phyloP scores from a whole-genome alignment of 164 flowering plant genomes.

The Buxus sempervirens region DNA sequence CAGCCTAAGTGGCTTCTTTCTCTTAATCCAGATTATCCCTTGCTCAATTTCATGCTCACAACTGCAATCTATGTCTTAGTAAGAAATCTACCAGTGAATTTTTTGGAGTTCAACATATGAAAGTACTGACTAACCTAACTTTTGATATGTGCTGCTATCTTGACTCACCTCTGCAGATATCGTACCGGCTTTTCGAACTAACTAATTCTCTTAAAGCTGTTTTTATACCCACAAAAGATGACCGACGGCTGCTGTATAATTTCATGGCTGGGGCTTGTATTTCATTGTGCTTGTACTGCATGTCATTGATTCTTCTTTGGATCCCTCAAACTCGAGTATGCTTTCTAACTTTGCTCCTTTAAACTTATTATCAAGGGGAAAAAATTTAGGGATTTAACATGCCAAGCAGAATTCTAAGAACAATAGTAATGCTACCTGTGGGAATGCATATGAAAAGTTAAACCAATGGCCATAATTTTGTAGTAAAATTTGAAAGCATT shows the following conservation, averaged over 20 bases:
- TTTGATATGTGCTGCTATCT: not conserved
- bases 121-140: not conserved
- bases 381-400: no score
- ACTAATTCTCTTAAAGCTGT: constrained; percentile 70
- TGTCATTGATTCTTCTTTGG: constrained; percentile 66
- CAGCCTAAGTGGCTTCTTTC: constrained; percentile 97
- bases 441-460: no score
- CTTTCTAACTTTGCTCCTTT: not conserved
- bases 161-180: constrained; percentile 50
- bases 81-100: constrained; percentile 16
- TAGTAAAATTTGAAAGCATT: not conserved
- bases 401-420: not conserved
- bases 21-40: constrained; percentile 74
- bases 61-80: constrained; percentile 83
- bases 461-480: not conserved
- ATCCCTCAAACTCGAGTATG: constrained; percentile 53
- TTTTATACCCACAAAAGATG: constrained; percentile 77
- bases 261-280: constrained; percentile 60
- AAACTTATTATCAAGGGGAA: not conserved
- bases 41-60: constrained; percentile 93
- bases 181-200: constrained; percentile 74
- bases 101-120: not conserved
- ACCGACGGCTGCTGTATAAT: constrained; percentile 57
- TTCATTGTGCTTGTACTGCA: constrained; percentile 46
- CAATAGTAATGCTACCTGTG: not conserved